Conservation (phyloP, 495 filamentous ascomycete genomes). For the Hypoxylon crocopeplum region DNA sequence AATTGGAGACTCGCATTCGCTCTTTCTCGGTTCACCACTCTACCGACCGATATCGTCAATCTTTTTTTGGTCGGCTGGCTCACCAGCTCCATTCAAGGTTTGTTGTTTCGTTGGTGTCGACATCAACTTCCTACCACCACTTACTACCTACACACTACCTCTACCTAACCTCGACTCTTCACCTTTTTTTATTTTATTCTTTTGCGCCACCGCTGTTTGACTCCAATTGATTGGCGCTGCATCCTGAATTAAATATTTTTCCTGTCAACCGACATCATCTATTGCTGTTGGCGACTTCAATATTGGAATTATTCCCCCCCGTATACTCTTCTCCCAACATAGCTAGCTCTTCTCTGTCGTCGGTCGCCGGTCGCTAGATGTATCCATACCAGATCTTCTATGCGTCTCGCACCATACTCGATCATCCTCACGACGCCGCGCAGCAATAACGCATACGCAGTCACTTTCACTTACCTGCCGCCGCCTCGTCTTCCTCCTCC, state of each 20-base stretch:
- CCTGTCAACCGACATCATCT: slow-evolving; percentile 16
- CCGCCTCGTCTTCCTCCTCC: neutral
- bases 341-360: neutral
- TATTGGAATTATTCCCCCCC: slow-evolving; percentile 14
- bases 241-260: slow-evolving; percentile 1
- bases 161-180: neutral
- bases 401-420: slow-evolving; percentile 30
- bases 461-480: slow-evolving; percentile 18
- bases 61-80: slow-evolving; percentile 29
- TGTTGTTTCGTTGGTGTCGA: slow-evolving; percentile 19
- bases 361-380: slow-evolving; percentile 29
- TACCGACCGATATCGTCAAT: slow-evolving; percentile 43
- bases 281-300: slow-evolving; percentile 17
- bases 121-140: slow-evolving; percentile 17
- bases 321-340: neutral
- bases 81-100: neutral
- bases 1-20: slow-evolving; percentile 25
- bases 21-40: slow-evolving; percentile 38
- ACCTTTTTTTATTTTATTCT: slow-evolving; percentile 7
- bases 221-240: slow-evolving; percentile 35
- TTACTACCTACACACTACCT: neutral
- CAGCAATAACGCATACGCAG: slow-evolving; percentile 32
- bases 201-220: slow-evolving; percentile 34
- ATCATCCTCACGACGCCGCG: slow-evolving; percentile 31
- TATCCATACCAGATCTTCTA: slow-evolving; percentile 30